These are phyloP conservation scores for Candida railenensis DNA, from an alignment of 805 yeast genomes.

Conservation along the genomic window DNA sequence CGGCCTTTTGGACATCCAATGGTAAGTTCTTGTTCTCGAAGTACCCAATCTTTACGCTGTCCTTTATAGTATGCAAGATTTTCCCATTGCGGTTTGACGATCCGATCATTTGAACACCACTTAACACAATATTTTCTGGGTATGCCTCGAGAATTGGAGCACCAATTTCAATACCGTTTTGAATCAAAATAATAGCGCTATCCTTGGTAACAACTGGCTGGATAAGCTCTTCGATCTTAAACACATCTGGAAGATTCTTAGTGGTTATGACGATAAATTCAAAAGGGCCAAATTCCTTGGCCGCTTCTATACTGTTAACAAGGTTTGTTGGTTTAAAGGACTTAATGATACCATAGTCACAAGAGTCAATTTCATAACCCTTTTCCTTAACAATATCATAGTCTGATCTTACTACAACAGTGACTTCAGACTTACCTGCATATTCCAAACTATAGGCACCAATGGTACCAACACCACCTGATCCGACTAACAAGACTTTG, in stretches of 20 bases:
- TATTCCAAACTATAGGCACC: constrained; percentile 57
- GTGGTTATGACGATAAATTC: constrained; percentile 63
- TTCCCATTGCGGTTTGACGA: constrained; percentile 52
- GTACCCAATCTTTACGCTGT: constrained; percentile 50
- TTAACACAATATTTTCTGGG: constrained; percentile 51
- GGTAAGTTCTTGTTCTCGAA: constrained; percentile 41
- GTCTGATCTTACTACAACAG: constrained; percentile 66
- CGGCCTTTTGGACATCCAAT: constrained; percentile 23
- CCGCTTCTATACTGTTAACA: constrained; percentile 41
- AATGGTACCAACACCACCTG: constrained; percentile 79
- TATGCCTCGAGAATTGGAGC: constrained; percentile 50
- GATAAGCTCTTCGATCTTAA: constrained; percentile 50
- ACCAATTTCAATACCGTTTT: constrained; percentile 67
- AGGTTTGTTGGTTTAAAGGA: constrained; percentile 55
- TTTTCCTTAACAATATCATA: constrained; percentile 48
- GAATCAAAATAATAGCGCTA: constrained; percentile 56
- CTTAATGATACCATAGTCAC: constrained; percentile 56
- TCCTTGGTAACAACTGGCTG: constrained; percentile 48
- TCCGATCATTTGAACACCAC: constrained; percentile 56
- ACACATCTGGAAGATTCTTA: constrained; percentile 66
- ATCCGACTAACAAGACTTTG: constrained; percentile 58
- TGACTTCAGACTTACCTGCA: constrained; percentile 48
- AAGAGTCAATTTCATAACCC: constrained; percentile 62
- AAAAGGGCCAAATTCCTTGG: constrained; percentile 26
- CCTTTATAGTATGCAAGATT: constrained; percentile 49